A percentile compares a stretch with the other conserved stretches of the same genome.
Conservation (phyloP, 2,329 filamentous ascomycete genomes). For the Talaromyces sp. region DNA sequence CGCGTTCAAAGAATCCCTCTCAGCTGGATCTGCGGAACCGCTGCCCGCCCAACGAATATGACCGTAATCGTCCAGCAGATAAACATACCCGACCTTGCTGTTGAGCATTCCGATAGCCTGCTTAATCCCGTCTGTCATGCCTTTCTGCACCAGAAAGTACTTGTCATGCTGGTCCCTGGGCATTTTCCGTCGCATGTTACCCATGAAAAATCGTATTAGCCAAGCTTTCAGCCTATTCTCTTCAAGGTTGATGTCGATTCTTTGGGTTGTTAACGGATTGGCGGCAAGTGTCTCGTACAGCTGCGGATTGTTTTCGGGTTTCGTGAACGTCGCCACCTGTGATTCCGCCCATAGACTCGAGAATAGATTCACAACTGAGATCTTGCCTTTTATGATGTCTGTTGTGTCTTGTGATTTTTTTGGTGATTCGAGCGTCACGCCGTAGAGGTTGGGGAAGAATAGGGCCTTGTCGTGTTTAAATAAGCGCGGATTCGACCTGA, state of each 20-base stretch:
- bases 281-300: conserved; percentile 61
- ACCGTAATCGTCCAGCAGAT: conserved; percentile 81
- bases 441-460: conserved; percentile 90
- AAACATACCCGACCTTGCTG: conserved; percentile 88
- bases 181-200: conserved; percentile 47
- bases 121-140: conserved; percentile 54
- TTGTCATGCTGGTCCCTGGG: conserved; percentile 51
- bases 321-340: conserved; percentile 72
- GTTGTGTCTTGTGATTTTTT: conserved; percentile 67
- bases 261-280: conserved; percentile 58
- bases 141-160: conserved; percentile 60
- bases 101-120: conserved; percentile 71
- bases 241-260: conserved; percentile 85
- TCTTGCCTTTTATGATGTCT: conserved; percentile 65
- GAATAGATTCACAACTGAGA: conserved; percentile 77
- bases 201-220: conserved; percentile 55
- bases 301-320: conserved; percentile 63
- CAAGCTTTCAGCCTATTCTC: conserved; percentile 66
- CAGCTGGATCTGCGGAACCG: conserved; percentile 40
- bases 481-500: conserved; percentile 76
- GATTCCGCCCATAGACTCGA: conserved; percentile 80
- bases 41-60: conserved; percentile 94
- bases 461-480: conserved; percentile 80
- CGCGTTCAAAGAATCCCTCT: conserved; percentile 43
- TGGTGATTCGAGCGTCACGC: conserved; percentile 66